Evolutionary conservation across 805 yeast genomes (phyloP), one percentile per base, ranked within the genome.

Genomic region (Barnettozyma salicaria): DNA sequence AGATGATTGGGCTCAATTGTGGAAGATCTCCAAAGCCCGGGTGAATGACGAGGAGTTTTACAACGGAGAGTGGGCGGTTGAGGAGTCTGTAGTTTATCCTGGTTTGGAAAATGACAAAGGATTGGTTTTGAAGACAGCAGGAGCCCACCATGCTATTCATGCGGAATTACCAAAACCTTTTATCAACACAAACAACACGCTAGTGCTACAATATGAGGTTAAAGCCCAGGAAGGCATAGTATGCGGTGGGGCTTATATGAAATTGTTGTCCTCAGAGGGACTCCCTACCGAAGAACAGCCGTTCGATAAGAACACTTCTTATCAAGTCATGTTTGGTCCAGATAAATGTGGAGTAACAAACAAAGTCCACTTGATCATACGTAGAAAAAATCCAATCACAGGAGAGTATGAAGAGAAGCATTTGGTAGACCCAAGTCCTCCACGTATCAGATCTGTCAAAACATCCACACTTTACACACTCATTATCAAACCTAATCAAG

Each of bases 261-360:
- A 89, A 65, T 65, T 89, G 30, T 60, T 89, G 38, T 66, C 76
- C 53, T 57, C 58, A 3, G 59, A 61, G 9, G 71, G 67, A 7
- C 50, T 59, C 4, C 53, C 59, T 12, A 43, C 61, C 30, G 65
- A 55, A 1, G 59, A 55, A 8, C 52, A 56, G 17, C 72, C 74
- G 42, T 81, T 87, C 65, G 67, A 65, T 46, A 72, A 74, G 42
- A 76, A 68, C 19, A 71, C 94, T 4, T 84, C 88, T 2, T 86
- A 81, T 62, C 87, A 82, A 59, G 63, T 89, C 45, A 82, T 89
- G 90, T 89, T 89, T 64, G 97, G 97, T 16, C 97, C 97, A 30
- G 97, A 89, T 61, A 76, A 73, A 57, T 89, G 97, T 63, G 95
- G 95, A 3, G 55, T 76, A 36, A 72, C 80, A 30, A 84, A 87